Evolutionary conservation across 495 filamentous ascomycete species (phyloP).

Genomic region (Bacidia rubella): DNA sequence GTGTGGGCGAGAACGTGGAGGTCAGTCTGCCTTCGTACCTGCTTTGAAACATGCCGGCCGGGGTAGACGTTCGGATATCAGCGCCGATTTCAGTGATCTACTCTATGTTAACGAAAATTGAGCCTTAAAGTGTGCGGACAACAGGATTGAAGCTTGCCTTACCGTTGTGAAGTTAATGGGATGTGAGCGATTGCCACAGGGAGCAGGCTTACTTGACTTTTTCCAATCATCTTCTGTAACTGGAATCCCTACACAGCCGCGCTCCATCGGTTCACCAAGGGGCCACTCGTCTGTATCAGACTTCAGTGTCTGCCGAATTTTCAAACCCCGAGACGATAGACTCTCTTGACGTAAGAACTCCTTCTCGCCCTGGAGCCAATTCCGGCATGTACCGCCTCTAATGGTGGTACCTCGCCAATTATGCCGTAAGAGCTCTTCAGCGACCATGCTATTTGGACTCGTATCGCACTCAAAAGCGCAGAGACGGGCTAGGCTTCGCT

Average conservation of each 20-base stretch:
- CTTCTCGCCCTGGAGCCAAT: constrained; percentile 9
- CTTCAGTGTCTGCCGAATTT: constrained; percentile 1
- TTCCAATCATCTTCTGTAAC: neutral
- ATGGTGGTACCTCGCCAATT: constrained; percentile 23
- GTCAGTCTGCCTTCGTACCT: constrained; percentile 4
- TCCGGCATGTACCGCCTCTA: constrained; percentile 19
- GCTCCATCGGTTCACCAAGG: constrained; percentile 13
- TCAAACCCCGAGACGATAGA: neutral
- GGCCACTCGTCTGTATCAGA: neutral
- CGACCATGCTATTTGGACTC: constrained; percentile 1
- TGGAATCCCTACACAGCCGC: constrained; percentile 10
- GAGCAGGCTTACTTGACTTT: too few relatives aligned
- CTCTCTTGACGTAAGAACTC: constrained; percentile 12
- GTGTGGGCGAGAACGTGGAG: neutral
- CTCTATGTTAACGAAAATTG: too few relatives aligned
- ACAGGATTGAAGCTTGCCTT: too few relatives aligned
- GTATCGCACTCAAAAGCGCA: constrained; percentile 18
- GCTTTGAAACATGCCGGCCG: neutral
- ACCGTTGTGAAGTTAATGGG: too few relatives aligned
- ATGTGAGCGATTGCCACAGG: too few relatives aligned
- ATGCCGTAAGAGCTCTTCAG: constrained; percentile 16
- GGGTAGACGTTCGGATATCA: constrained; percentile 3
- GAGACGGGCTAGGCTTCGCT: constrained; percentile 17
- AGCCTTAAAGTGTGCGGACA: too few relatives aligned
- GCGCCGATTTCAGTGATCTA: constrained; percentile 4